Evolutionary conservation across 2,329 filamentous ascomycete genomes (phyloP), one percentile per base, ranked within the genome.

Genomic region (Mollisia scopiformis): DNA sequence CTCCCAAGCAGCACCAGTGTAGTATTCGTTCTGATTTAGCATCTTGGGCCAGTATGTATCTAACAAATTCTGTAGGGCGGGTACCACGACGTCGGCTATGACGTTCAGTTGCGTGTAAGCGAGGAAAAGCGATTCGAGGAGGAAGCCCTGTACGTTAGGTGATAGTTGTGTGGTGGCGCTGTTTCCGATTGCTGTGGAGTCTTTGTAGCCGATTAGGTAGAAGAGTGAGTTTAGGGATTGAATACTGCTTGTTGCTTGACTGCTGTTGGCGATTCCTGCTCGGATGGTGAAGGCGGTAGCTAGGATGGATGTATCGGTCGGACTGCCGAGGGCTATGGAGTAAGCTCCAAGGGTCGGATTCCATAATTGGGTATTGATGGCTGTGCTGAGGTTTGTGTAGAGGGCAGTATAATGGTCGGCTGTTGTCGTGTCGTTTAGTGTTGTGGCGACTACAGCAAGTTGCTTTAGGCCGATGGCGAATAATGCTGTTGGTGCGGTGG

Each of bases 111-210:
- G 72, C 14, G 62, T 68, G 55, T 68, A 69, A 0, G 71, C 69
- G 28, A 67, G 53, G 55, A 77, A 72, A 0, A 80, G 66, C 0
- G 76, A 73, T 50, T 75, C 68, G 6, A 81, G 73, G 1, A 81
- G 68, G 63, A 80, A 80, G 2, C 78, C 77, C 11, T 73, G 77
- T 28, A 78, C 81, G 65, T 81, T 82, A 14, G 81, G 79, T 2
- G 78, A 79, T 35, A 80, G 75, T 2, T 69, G 33, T 5, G 33
- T 58, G 2, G 66, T 71, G n/a, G 62, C 57, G 1, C 64, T 46
- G 33, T 21, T n/a, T 13, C 37, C 54, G 23, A 43, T 55, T 6
- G 68, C 64, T 14, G 58, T 37, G 13, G 33, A 37, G 33, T 37
- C 33, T 37, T 63, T 11, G 66, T 69, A 16, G 71, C 72, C 55